phyloP scores from a whole-genome alignment of 495 filamentous ascomycete genomes.

The Penicillium herquei region DNA sequence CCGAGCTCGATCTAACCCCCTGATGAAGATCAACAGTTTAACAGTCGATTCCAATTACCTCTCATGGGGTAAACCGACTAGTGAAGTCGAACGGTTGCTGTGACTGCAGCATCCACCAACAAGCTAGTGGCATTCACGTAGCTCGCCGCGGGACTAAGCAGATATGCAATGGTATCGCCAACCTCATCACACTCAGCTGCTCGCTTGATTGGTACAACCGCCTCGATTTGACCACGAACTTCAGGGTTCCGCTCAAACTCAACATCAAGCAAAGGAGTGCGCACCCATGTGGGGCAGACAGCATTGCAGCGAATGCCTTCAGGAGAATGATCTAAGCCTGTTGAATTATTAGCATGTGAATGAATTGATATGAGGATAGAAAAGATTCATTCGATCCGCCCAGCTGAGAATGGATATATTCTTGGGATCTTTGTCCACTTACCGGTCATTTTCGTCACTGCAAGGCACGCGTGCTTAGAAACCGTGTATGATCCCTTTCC shows the following conservation, averaged over 20 bases:
- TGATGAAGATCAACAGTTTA: no score
- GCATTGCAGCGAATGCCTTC: neutral
- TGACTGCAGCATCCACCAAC: neutral
- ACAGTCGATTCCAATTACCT: no score
- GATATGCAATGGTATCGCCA: neutral
- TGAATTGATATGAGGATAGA: no score
- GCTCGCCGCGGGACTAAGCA: neutral
- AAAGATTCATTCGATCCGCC: no score
- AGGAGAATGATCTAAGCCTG: neutral
- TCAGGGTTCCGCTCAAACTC: neutral
- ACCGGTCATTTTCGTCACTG: neutral
- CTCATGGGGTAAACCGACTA: no score
- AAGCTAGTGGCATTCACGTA: neutral
- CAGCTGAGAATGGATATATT: no score
- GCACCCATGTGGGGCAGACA: neutral
- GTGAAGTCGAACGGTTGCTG: neutral
- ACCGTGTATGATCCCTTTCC: neutral
- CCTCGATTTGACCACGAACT: neutral
- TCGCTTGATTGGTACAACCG: neutral
- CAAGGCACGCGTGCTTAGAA: neutral
- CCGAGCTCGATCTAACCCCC: no score
- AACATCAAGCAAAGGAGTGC: neutral
- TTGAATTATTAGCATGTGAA: neutral
- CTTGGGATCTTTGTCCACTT: neutral
- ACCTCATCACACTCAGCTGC: neutral